Evolutionary conservation across 352 stramenopile genomes (phyloP), one percentile per base, ranked within the genome.

Genomic region (Phytopythium montanum): DNA sequence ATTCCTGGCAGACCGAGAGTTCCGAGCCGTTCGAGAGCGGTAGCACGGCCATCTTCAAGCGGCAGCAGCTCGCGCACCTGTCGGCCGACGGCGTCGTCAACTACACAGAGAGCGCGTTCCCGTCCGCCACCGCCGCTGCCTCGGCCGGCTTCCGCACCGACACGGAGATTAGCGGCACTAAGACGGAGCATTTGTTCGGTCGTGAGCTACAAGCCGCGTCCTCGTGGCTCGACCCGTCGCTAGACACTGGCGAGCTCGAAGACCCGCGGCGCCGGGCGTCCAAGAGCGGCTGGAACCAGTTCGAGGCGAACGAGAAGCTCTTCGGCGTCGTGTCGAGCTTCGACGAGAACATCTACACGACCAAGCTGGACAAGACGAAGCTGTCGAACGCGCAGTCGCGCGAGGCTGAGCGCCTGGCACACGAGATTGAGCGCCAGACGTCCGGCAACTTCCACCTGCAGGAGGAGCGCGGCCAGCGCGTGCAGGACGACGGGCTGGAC

Each of bases 341-440:
- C 65, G 96, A 99, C 69, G 97, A 99, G 71, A 99, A 97, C 79
- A 70, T 99, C 38, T 99, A 99, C 84, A 99, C 97, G 3, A 99
- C 97, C 19, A 88, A 92, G 69, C 79, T 99, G 25, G 94, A 99
- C 72, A 97, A 96, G 68, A 71, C 69, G 49, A 91, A 92, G 59
- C 86, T 99, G 48, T 97, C 96, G 33, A 76, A 64, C 19, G 75
- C 85, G 53, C 91, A 98, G 68, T 81, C 87, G 34, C 74, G 73
- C 2, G 77, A 92, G 25, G 97, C 97, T 4, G 96, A 98, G 68
- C 83, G 90, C 29, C 83, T 99, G 41, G 97, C 97, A 21, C 77
- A 81, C 36, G 93, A 99, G 70, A 99, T 99, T 70, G 94, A 99
- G 69, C 76, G 74, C 23, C 88, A 97, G 62, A 81, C 79, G 6